Evolutionary conservation across 208 protist genomes (phyloP).

Genomic region (Naegleria gruberi): DNA sequence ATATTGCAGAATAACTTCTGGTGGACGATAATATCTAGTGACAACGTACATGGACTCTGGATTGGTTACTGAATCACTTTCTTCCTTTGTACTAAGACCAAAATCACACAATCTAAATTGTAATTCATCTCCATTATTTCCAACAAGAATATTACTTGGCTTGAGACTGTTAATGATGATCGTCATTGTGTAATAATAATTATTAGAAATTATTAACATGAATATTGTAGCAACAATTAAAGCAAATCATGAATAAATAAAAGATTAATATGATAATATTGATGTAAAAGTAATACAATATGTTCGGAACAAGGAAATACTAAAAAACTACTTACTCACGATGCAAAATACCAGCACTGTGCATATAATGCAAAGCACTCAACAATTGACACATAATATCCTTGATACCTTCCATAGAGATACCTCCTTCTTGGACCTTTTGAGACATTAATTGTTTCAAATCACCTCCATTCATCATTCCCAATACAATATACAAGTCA

Average conservation of each 20-base stretch:
- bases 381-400: conserved; percentile 12
- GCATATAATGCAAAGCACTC: neutral
- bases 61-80: neutral
- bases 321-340: neutral
- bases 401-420: neutral
- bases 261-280: no score
- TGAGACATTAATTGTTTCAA: neutral
- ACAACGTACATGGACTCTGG: neutral
- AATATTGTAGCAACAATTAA: no score
- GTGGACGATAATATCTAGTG: neutral
- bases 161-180: neutral
- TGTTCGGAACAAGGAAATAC: neutral
- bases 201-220: no score
- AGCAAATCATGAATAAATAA: no score
- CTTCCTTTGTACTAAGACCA: neutral
- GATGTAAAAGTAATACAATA: no score
- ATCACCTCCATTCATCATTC: neutral
- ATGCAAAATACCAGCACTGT: neutral
- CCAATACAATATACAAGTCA: conserved; percentile 7
- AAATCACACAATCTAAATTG: neutral
- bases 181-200: no score
- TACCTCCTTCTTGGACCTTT: neutral
- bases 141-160: neutral
- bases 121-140: neutral
- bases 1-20: conserved; percentile 7